Evolutionary conservation across 306 rosid species (phyloP).

Genomic region (Fragaria vesca): DNA sequence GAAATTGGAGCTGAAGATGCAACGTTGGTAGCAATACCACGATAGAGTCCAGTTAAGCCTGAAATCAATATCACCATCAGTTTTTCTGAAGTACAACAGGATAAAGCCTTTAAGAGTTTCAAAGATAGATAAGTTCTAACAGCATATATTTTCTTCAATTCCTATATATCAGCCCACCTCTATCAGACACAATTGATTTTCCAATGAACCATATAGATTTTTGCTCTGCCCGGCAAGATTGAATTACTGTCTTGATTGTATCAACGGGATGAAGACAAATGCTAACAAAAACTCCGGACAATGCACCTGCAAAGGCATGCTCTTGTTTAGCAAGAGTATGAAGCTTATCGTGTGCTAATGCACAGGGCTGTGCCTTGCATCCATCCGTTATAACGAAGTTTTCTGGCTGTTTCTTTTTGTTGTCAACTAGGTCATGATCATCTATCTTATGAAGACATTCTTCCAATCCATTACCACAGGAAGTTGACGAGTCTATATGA

Average conservation of each 20-base stretch:
- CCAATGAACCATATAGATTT: slow-evolving; percentile 72
- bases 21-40: slow-evolving; percentile 82
- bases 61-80: slow-evolving; percentile 33
- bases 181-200: slow-evolving; percentile 79
- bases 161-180: slow-evolving; percentile 56
- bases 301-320: slow-evolving; percentile 95
- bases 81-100: slow-evolving; percentile 17
- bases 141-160: slow-evolving; percentile 7
- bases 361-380: slow-evolving; percentile 31
- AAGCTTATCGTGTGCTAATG: slow-evolving; percentile 39
- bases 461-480: slow-evolving; percentile 27
- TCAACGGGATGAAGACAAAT: slow-evolving; percentile 93
- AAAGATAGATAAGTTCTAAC: slow-evolving; percentile 10
- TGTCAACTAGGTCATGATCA: slow-evolving; percentile 40
- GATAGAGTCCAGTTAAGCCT: slow-evolving; percentile 92
- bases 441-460: slow-evolving; percentile 33
- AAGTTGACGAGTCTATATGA: slow-evolving; percentile 38
- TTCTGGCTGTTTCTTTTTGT: slow-evolving; percentile 33
- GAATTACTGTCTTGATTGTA: slow-evolving; percentile 87
- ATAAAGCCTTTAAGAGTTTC: slow-evolving; percentile 21
- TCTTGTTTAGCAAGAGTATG: slow-evolving; percentile 59
- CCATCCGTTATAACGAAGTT: slow-evolving; percentile 28
- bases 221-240: slow-evolving; percentile 67
- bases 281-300: slow-evolving; percentile 90
- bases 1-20: slow-evolving; percentile 94